A percentile compares a stretch with the other conserved stretches of the same genome.
Conservation (phyloP, 2,329 filamentous ascomycete species). For the Alternaria sp. region DNA sequence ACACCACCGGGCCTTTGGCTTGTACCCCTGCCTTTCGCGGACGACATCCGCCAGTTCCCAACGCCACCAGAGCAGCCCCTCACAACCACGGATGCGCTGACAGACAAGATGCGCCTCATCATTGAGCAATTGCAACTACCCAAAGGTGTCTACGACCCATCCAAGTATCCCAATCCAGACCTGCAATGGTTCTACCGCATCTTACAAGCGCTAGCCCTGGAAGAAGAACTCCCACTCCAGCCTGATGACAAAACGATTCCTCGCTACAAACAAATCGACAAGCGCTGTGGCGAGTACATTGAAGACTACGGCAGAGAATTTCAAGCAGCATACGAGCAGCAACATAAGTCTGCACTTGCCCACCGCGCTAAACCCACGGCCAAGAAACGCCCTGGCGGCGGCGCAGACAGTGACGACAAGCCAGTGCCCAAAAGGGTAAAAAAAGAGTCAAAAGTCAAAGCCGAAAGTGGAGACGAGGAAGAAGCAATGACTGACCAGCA, state of each 20-base stretch:
- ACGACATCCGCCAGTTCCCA: conserved; percentile 81
- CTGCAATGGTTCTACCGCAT: conserved; percentile 98
- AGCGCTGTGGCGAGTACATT: conserved; percentile 78
- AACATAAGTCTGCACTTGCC: conserved; percentile 49
- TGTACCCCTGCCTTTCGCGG: conserved; percentile 83
- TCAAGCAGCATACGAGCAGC: conserved; percentile 60
- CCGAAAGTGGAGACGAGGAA: conserved; percentile 22
- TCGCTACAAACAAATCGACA: conserved; percentile 85
- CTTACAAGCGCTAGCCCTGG: conserved; percentile 85
- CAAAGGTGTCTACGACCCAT: conserved; percentile 81
- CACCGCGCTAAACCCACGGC: conserved; percentile 48
- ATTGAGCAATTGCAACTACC: conserved; percentile 89
- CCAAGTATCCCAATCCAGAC: conserved; percentile 87
- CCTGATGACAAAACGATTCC: conserved; percentile 82
- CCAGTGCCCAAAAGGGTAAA: conserved; percentile 33
- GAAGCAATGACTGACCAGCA: conserved; percentile 51
- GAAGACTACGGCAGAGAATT: conserved; percentile 77
- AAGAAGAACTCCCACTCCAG: conserved; percentile 82
- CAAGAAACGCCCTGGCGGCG: conserved; percentile 51
- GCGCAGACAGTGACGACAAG: conserved; percentile 18
- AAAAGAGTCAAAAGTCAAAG: conserved; percentile 33
- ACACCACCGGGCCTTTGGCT: conserved; percentile 89
- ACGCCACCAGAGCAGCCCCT: conserved; percentile 59
- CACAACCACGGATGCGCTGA: conserved; percentile 68
- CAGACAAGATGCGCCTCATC: conserved; percentile 81